Percentiles rank a stretch among this genome's conserved stretches.
Conservation (phyloP, 352 stramenopile genomes). For the Thraustochytrium striatum region DNA sequence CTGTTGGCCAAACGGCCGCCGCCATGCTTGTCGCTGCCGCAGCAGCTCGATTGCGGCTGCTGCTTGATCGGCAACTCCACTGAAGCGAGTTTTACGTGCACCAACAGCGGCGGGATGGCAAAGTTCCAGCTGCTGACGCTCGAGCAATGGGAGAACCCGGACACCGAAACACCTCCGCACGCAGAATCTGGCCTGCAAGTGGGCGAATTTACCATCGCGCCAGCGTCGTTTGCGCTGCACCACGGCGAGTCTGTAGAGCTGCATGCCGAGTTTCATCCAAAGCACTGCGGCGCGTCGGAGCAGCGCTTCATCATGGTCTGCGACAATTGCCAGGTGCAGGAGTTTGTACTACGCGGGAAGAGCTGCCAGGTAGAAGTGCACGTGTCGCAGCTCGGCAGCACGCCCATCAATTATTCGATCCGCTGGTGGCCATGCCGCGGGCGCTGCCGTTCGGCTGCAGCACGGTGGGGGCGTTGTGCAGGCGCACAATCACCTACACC, state of each 20-base stretch:
- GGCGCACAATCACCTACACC: background rate
- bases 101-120: background rate
- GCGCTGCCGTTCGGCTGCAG: background rate
- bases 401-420: background rate
- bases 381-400: background rate
- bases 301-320: conserved; percentile 7
- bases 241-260: background rate
- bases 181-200: background rate
- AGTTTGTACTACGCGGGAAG: background rate
- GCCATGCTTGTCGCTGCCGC: background rate
- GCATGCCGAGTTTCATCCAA: background rate
- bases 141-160: background rate
- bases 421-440: background rate
- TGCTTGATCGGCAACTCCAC: conserved; percentile 12
- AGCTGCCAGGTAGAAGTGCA: conserved; percentile 38
- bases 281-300: background rate
- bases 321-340: conserved; percentile 32
- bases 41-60: background rate
- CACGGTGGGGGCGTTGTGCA: background rate
- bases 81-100: background rate
- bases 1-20: conserved; percentile 2
- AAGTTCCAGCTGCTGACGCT: background rate
- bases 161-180: background rate
- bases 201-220: background rate
- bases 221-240: background rate